Base-by-base conservation (phyloP, 177 flowering plant species). In the Telopea speciosissima region DNA sequence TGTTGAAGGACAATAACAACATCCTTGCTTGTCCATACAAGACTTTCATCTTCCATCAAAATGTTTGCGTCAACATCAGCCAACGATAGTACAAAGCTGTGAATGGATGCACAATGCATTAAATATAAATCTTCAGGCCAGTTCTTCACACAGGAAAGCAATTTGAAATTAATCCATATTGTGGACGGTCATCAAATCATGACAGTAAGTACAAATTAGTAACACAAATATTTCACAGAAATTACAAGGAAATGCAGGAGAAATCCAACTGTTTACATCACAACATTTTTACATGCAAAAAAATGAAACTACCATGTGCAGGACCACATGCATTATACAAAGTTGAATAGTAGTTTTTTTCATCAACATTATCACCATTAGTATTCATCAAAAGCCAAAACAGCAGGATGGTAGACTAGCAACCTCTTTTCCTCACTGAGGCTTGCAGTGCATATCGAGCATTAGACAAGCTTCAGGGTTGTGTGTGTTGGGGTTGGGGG, bases 11-110 rank as follows among this genome's bases (percentile, higher is more conserved):
- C 98, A 74, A 95, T 91, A 65, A 95, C 92, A 66, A 93, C 99
- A 83, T 91, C 97, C 24, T 86, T 89, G 75, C 89, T 89, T 66
- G 95, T 85, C 97, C 97, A 95, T 33, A 95, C 94, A 74, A 95
- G 90, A 77, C 93, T 95, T 69, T 95, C 98, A 79, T 90, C 99
- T 77, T 95, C 98, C 99, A 95, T 91, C 89, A 89, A 83, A 62
- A 95, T 98, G 74, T 85, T 66, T 40, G 83, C 73, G 78, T 93
- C 99, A 45, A 93, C 91, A 71, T 86, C 99, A 79, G 97, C 98
- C 75, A 95, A 70, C 67, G 93, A 93, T 44, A 93, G 81, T 72
- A 95, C 94, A 83, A 93, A 93, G 73, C 99, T 93, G 91, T 72
- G 72, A 63, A 45, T 59, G 52, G 52, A 54, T 73, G 8, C 28